Conservation (phyloP, 352 stramenopile genomes). For the Phytophthora constricta region DNA sequence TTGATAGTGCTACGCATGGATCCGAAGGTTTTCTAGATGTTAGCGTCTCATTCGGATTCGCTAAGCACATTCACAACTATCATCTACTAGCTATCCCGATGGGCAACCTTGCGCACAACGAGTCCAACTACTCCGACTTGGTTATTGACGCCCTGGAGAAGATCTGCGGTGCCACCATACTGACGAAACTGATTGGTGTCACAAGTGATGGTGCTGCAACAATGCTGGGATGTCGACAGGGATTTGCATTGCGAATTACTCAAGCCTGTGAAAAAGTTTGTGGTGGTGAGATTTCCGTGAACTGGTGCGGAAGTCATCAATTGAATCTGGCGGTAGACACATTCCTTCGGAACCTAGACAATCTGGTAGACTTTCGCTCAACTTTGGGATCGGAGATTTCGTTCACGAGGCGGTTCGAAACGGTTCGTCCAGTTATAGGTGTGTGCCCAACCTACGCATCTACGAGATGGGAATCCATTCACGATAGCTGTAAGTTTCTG, state of each 20-base stretch:
- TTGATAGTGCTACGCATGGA: constrained; percentile 11
- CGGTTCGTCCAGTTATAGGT: background rate
- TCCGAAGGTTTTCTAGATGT: constrained; percentile 7
- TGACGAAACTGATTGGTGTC: constrained; percentile 6
- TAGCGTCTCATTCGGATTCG: constrained; percentile 4
- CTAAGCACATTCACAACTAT: background rate
- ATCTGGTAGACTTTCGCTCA: background rate
- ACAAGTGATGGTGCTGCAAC: constrained; percentile 10
- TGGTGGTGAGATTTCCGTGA: background rate
- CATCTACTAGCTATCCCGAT: constrained; percentile 18
- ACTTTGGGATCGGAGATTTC: background rate
- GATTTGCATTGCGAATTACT: constrained; percentile 2
- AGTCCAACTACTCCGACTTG: constrained; percentile 7
- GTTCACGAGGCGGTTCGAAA: background rate
- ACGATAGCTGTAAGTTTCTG: constrained; percentile 19
- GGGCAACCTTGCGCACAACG: background rate
- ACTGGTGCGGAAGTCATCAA: constrained; percentile 19
- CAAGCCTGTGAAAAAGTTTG: background rate
- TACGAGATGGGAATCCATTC: constrained; percentile 16
- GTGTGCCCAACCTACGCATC: constrained; percentile 1
- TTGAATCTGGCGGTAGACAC: constrained; percentile 10
- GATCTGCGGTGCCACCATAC: background rate
- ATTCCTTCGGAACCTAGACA: background rate
- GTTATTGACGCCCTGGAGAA: background rate
- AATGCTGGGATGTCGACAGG: constrained; percentile 7